Conservation (phyloP, 1,139 yeast species). For the Debaryomyces psychrophilus region DNA sequence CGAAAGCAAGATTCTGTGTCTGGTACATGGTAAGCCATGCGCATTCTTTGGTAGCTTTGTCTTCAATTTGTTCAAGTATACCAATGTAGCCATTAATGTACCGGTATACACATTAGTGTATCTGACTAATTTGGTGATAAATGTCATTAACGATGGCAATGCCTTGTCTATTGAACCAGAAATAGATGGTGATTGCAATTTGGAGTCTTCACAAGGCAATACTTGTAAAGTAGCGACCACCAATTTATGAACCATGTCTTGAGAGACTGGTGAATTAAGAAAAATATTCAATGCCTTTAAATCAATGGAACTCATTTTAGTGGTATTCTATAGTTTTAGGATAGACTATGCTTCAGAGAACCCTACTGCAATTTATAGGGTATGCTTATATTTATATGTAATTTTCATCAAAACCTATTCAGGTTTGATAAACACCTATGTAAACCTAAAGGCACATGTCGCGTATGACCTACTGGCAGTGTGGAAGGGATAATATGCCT, state of each 20-base stretch:
- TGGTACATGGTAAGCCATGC: conserved; percentile 74
- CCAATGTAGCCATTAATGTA: conserved; percentile 71
- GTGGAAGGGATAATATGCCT: conserved; percentile 6
- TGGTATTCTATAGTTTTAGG: not conserved
- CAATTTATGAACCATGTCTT: conserved; percentile 66
- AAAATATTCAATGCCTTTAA: conserved; percentile 59
- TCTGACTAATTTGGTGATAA: conserved; percentile 68
- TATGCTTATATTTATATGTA: conserved; percentile 4
- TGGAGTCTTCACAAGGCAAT: conserved; percentile 55
- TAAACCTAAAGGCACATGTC: conserved; percentile 6
- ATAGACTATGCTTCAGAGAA: not conserved
- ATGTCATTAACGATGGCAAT: conserved; percentile 74
- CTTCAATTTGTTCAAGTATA: conserved; percentile 64
- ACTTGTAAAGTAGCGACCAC: conserved; percentile 66
- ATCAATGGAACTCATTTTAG: conserved; percentile 30
- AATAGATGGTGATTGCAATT: conserved; percentile 34
- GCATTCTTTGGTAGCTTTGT: conserved; percentile 67
- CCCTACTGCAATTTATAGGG: not conserved
- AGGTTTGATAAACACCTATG: not conserved
- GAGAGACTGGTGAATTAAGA: conserved; percentile 60
- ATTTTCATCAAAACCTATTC: conserved; percentile 2
- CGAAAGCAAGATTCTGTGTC: conserved; percentile 75
- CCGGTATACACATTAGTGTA: conserved; percentile 79
- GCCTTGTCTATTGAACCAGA: conserved; percentile 35
- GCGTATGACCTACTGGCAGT: conserved; percentile 8